Conservation (phyloP, 2,329 filamentous ascomycete genomes). For the Herpotrichia juniperi region DNA sequence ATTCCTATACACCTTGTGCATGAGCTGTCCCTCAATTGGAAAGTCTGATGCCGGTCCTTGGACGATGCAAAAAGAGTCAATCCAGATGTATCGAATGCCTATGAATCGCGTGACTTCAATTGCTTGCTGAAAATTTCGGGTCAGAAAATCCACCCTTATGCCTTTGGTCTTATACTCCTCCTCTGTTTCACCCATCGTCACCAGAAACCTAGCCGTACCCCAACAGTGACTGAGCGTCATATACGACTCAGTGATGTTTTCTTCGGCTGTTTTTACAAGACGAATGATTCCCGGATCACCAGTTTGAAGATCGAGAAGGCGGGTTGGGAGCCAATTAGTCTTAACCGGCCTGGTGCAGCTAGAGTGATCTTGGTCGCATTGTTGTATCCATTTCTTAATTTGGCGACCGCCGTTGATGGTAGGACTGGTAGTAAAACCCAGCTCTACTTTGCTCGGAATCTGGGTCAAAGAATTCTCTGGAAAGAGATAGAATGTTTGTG, state of each 20-base stretch:
- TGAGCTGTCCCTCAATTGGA: conserved; percentile 10
- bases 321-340: conserved; percentile 21
- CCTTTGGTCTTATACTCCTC: conserved; percentile 20
- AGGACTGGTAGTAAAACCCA: conserved; percentile 12
- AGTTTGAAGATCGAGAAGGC: conserved; percentile 25
- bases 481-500: too few species aligned
- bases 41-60: conserved; percentile 9
- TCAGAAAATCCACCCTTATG: conserved; percentile 16
- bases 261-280: conserved; percentile 22
- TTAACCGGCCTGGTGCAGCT: conserved; percentile 17
- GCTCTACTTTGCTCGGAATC: too few species aligned
- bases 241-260: conserved; percentile 21
- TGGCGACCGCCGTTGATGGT: conserved; percentile 2
- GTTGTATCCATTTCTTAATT: conserved; percentile 21
- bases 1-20: conserved; percentile 22
- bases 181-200: too few species aligned
- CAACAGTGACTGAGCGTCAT: conserved; percentile 27
- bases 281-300: conserved; percentile 4
- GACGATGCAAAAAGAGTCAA: too few species aligned
- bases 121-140: conserved; percentile 16
- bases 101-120: conserved; percentile 11
- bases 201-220: too few species aligned
- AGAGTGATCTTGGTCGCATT: conserved; percentile 21
- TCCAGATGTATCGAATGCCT: conserved; percentile 11
- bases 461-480: too few species aligned